phyloP scores from a whole-genome alignment of 2,329 filamentous ascomycete species.

The Aspergillus oerlinghausenensis region DNA sequence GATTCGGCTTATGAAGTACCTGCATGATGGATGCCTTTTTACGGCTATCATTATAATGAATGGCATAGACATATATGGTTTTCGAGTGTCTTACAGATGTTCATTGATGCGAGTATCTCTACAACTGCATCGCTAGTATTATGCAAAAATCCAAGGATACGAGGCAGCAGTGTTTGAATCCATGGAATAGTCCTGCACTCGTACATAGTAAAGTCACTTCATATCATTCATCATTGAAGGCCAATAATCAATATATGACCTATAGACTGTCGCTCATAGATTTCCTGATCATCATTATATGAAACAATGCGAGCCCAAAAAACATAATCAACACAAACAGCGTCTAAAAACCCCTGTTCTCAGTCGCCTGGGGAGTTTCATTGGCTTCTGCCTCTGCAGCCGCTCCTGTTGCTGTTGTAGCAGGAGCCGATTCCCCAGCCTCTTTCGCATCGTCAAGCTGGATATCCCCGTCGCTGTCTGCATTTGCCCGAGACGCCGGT shows the following conservation, averaged over 20 bases:
- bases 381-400: constrained; percentile 1
- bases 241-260: neutral
- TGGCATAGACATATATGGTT: neutral
- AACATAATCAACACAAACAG: neutral
- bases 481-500: constrained; percentile 1
- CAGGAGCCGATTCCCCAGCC: constrained; percentile 8
- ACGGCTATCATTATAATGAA: neutral
- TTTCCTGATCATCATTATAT: constrained; percentile 16
- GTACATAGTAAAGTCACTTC: neutral
- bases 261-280: constrained; percentile 1
- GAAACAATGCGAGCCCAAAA: constrained; percentile 4
- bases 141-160: neutral
- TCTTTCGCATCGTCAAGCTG: constrained; percentile 30
- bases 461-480: constrained; percentile 33
- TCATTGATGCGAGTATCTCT: neutral
- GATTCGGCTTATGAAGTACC: neutral
- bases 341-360: neutral
- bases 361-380: neutral
- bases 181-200: neutral
- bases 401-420: neutral
- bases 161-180: neutral
- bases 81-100: neutral
- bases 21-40: neutral
- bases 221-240: neutral
- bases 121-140: neutral